These are phyloP conservation scores for Xylariales sp. DNA, from an alignment of 2,329 filamentous ascomycete genomes.

Conservation along the genomic window DNA sequence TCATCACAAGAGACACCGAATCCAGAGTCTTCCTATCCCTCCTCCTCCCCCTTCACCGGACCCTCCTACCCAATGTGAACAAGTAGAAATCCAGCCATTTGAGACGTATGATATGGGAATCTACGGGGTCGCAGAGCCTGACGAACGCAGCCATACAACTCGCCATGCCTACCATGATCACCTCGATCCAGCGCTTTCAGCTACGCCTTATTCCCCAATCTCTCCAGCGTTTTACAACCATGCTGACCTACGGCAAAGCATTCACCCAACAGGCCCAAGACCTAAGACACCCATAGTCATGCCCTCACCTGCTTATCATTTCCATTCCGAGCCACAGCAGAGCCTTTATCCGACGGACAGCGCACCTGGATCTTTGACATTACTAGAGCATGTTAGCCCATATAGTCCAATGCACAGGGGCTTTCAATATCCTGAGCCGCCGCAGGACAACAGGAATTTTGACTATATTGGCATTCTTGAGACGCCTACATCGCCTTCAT, in stretches of 20 bases:
- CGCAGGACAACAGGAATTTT: not conserved
- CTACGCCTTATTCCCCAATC: not conserved
- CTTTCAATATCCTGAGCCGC: constrained; percentile 6
- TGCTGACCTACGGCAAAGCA: constrained; percentile 26
- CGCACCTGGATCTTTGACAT: not conserved
- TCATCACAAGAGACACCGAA: not conserved
- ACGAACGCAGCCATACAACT: not conserved
- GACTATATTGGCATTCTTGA: not conserved
- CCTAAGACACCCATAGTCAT: constrained; percentile 1
- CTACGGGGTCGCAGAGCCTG: not conserved
- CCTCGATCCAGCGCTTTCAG: not conserved
- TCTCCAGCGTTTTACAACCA: constrained; percentile 12
- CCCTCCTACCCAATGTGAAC: not conserved
- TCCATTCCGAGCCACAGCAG: not conserved
- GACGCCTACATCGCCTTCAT: constrained; percentile 14
- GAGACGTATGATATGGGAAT: not conserved
- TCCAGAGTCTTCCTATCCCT: not conserved
- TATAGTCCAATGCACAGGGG: not conserved
- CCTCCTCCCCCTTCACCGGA: not conserved
- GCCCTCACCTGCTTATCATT: constrained; percentile 4
- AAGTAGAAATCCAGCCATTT: not conserved
- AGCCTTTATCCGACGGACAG: not conserved
- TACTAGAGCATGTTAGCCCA: not conserved
- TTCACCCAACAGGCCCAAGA: constrained; percentile 29
- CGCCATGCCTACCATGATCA: not conserved